Conservation (phyloP, 2,329 filamentous ascomycete genomes). For the Didymella lethalis region DNA sequence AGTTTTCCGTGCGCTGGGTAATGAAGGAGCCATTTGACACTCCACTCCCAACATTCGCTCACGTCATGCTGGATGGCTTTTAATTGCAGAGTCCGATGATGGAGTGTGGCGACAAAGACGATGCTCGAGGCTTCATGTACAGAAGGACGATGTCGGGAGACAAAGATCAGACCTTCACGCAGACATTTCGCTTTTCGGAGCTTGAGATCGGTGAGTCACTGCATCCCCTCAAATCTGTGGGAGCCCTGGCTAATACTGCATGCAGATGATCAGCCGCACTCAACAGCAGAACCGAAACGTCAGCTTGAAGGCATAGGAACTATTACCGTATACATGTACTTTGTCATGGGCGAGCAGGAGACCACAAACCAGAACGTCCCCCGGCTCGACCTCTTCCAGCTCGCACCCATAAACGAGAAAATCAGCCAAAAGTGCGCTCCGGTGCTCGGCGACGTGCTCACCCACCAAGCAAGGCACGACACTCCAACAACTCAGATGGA, state of each 20-base stretch:
- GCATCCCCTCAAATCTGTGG: neutral
- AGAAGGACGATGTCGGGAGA: neutral
- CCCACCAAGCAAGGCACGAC: neutral
- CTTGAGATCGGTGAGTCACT: conserved; percentile 20
- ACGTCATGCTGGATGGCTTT: neutral
- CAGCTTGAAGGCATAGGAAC: conserved; percentile 26
- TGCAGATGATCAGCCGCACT: neutral
- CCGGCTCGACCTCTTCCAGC: conserved; percentile 26
- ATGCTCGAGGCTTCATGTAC: neutral
- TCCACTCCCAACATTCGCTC: neutral
- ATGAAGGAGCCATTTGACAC: conserved; percentile 24
- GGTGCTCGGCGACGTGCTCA: conserved; percentile 20
- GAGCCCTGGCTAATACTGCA: conserved; percentile 2
- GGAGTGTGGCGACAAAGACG: neutral
- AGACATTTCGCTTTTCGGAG: conserved; percentile 34
- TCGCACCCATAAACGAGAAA: conserved; percentile 26
- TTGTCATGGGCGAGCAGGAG: conserved; percentile 2
- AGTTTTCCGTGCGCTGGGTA: conserved; percentile 30
- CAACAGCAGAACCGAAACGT: conserved; percentile 7
- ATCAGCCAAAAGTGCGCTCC: conserved; percentile 26
- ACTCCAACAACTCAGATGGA: too few relatives aligned
- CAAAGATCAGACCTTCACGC: neutral
- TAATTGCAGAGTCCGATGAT: neutral
- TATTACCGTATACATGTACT: conserved; percentile 22
- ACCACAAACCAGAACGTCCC: conserved; percentile 11